A percentile compares a stretch with the other conserved stretches of the same genome.
Conservation (phyloP, 495 filamentous ascomycete species). For the Clavariopsis aquatica region DNA sequence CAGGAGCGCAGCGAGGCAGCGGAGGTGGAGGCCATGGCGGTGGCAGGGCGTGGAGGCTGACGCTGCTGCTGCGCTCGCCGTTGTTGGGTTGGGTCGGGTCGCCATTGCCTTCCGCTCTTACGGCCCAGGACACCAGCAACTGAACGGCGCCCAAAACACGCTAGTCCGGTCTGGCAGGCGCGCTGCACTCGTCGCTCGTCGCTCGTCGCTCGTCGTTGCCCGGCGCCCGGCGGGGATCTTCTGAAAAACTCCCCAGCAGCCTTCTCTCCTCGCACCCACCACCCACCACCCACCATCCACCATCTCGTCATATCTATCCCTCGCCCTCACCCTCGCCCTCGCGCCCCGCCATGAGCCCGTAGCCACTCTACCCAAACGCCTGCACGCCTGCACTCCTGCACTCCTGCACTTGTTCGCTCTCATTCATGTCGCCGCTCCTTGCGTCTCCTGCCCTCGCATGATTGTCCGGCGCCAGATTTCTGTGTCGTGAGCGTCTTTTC, state of each 20-base stretch:
- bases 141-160: background rate
- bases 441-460: conserved; percentile 4
- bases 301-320: conserved; percentile 1
- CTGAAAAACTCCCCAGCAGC: no score
- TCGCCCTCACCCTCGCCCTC: background rate
- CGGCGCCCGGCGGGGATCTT: no score
- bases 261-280: no score
- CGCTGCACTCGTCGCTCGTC: background rate
- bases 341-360: conserved; percentile 21
- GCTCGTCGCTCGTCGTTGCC: background rate
- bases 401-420: background rate
- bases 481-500: conserved; percentile 14
- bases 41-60: background rate
- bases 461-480: background rate
- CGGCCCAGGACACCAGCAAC: background rate
- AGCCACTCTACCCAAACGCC: conserved; percentile 1
- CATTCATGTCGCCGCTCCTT: conserved; percentile 5
- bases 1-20: no score
- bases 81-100: no score
- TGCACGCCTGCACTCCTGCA: background rate
- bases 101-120: no score
- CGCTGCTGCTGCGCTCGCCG: no score
- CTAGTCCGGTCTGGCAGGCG: background rate
- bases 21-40: background rate
- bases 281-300: background rate